Percentiles rank a stretch among this genome's conserved stretches.
These are phyloP conservation scores for Tylopilus rubrobrunneus DNA, from an alignment of 768 basidiomycete species.

Conservation along the genomic window DNA sequence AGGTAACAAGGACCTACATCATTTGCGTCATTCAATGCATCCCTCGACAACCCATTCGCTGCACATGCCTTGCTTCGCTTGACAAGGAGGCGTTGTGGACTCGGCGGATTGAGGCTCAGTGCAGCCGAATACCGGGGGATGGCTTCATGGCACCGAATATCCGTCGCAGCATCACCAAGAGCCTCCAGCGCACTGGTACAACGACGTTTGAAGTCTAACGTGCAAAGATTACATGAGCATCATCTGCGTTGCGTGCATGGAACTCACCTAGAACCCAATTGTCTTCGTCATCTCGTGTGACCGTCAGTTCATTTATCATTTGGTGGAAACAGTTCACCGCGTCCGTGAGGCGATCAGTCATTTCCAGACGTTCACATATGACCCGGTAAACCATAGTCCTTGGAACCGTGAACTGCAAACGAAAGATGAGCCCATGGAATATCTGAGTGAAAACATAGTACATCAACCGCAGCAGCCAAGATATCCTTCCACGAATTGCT, in stretches of 20 bases:
- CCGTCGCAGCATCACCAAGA: neutral
- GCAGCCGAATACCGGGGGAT: slow-evolving; percentile 1
- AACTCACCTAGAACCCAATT: neutral
- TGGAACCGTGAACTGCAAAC: neutral
- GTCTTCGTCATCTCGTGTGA: neutral
- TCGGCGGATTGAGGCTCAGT: neutral
- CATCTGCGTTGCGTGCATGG: neutral
- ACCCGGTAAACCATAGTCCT: neutral
- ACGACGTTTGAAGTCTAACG: neutral
- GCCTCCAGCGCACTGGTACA: neutral
- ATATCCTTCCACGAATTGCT: neutral
- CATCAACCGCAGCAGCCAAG: neutral
- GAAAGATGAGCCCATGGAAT: neutral
- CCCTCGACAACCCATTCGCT: neutral
- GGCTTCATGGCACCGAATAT: neutral
- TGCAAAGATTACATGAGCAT: neutral
- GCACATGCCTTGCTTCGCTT: slow-evolving; percentile 9
- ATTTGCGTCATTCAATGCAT: slow-evolving; percentile 4
- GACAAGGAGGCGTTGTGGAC: neutral
- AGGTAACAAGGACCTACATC: neutral
- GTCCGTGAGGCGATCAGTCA: neutral
- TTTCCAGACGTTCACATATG: neutral
- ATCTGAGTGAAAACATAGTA: neutral
- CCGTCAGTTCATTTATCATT: neutral
- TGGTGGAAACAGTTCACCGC: neutral